phyloP scores from a whole-genome alignment of 306 rosid species.

The Prunus persica region DNA sequence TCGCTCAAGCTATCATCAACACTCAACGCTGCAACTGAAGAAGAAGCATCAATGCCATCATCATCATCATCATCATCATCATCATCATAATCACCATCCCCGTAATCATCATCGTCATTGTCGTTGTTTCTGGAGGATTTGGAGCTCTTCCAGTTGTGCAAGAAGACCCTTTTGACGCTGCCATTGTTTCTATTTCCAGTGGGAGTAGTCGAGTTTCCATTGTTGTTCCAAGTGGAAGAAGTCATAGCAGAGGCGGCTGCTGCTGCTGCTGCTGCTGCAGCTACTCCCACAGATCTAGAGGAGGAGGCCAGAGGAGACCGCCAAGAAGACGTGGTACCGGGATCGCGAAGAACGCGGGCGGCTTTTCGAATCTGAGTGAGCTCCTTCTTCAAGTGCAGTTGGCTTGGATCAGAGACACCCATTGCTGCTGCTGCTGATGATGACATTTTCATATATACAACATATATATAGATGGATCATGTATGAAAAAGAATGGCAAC shows the following conservation, averaged over 20 bases:
- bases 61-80: slow-evolving; percentile 31
- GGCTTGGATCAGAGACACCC: slow-evolving; percentile 69
- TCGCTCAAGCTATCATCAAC: slow-evolving; percentile 67
- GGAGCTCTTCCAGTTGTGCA: slow-evolving; percentile 80
- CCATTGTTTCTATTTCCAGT: slow-evolving; percentile 10
- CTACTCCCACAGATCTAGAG: slow-evolving; percentile 54
- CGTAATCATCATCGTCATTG: slow-evolving; percentile 26
- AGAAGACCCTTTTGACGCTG: slow-evolving; percentile 53
- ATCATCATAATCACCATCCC: slow-evolving; percentile 30
- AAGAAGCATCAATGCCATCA: slow-evolving; percentile 40
- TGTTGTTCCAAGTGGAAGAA: slow-evolving; percentile 38
- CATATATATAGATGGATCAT: neutral
- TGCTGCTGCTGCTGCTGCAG: slow-evolving; percentile 11
- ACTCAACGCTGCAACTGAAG: slow-evolving; percentile 49
- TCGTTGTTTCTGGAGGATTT: slow-evolving; percentile 46
- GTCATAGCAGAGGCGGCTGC: slow-evolving; percentile 10
- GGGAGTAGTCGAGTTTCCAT: slow-evolving; percentile 4
- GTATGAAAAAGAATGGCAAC: neutral
- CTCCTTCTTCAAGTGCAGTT: slow-evolving; percentile 79
- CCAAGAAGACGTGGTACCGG: slow-evolving; percentile 92
- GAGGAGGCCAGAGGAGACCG: slow-evolving; percentile 72
- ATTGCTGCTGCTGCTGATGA: slow-evolving; percentile 41
- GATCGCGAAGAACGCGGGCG: slow-evolving; percentile 85
- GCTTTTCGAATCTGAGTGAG: slow-evolving; percentile 96
- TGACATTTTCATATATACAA: neutral